A percentile compares a stretch with the other conserved stretches of the same genome.
Conservation (phyloP, 169 alveolate species). For the Prorocentrum cordatum region DNA sequence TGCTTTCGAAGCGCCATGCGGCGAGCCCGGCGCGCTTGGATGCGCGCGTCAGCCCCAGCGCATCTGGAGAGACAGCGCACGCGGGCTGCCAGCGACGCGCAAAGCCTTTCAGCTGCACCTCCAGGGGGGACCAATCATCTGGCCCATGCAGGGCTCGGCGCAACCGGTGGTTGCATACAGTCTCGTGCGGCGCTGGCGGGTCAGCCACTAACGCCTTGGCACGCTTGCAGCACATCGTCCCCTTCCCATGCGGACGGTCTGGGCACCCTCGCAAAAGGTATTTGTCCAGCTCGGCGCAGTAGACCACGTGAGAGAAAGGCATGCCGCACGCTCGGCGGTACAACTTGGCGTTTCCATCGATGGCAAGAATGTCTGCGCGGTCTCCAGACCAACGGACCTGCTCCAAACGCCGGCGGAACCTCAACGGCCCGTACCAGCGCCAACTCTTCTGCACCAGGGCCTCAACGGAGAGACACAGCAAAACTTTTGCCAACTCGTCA, state of each 20-base stretch:
- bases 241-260: not conserved
- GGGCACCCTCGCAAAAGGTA: not conserved
- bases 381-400: not conserved
- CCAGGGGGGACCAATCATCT: not conserved
- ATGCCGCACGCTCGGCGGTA: not conserved
- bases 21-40: not conserved
- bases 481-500: too few species aligned
- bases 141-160: not conserved
- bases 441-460: too few species aligned
- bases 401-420: not conserved
- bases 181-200: not conserved
- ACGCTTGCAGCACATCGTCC: not conserved
- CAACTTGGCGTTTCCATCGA: not conserved
- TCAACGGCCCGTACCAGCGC: too few species aligned
- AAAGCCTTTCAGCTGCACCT: not conserved
- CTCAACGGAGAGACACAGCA: too few species aligned
- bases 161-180: not conserved
- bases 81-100: conserved; percentile 19
- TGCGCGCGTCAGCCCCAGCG: not conserved
- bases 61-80: not conserved
- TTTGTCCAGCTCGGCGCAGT: not conserved
- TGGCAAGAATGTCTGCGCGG: not conserved
- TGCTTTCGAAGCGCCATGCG: not conserved
- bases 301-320: not conserved
- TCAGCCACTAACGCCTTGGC: not conserved